A percentile compares a stretch with the other conserved stretches of the same genome.
Conservation (phyloP, 2,329 filamentous ascomycete genomes). For the Nemania sp. region DNA sequence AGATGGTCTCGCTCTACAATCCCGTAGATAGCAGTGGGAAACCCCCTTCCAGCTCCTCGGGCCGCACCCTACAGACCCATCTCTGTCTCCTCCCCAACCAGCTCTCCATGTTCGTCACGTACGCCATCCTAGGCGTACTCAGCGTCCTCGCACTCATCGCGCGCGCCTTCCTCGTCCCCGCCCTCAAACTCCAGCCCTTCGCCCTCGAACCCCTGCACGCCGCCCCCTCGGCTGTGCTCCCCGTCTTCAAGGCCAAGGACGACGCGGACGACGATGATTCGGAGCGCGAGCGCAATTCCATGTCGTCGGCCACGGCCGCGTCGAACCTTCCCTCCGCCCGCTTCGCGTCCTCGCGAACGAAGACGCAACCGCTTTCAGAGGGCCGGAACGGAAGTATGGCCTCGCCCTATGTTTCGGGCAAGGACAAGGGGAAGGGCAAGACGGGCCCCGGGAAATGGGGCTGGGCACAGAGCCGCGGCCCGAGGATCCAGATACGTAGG, state of each 20-base stretch:
- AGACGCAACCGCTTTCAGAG: slow-evolving; percentile 45
- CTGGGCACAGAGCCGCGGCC: slow-evolving; percentile 59
- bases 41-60: slow-evolving; percentile 58
- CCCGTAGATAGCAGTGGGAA: slow-evolving; percentile 75
- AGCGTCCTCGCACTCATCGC: slow-evolving; percentile 63
- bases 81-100: slow-evolving; percentile 93
- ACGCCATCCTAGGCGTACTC: slow-evolving; percentile 72
- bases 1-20: slow-evolving; percentile 92
- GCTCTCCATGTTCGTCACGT: slow-evolving; percentile 83
- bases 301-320: slow-evolving; percentile 52
- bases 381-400: slow-evolving; percentile 18
- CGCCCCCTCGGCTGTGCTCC: slow-evolving; percentile 52
- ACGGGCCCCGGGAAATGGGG: slow-evolving; percentile 55
- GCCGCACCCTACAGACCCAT: slow-evolving; percentile 82
- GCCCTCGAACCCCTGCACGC: slow-evolving; percentile 59
- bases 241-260: slow-evolving; percentile 66
- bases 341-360: slow-evolving; percentile 46
- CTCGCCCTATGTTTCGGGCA: too few relatives aligned
- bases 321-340: slow-evolving; percentile 52
- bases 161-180: slow-evolving; percentile 68
- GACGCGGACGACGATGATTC: slow-evolving; percentile 58
- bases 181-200: slow-evolving; percentile 66
- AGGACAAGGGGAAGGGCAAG: slow-evolving; percentile 3
- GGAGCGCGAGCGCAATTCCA: slow-evolving; percentile 40
- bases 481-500: slow-evolving; percentile 63